Conservation (phyloP, 495 filamentous ascomycete species). For the Aspergillus avenaceus region DNA sequence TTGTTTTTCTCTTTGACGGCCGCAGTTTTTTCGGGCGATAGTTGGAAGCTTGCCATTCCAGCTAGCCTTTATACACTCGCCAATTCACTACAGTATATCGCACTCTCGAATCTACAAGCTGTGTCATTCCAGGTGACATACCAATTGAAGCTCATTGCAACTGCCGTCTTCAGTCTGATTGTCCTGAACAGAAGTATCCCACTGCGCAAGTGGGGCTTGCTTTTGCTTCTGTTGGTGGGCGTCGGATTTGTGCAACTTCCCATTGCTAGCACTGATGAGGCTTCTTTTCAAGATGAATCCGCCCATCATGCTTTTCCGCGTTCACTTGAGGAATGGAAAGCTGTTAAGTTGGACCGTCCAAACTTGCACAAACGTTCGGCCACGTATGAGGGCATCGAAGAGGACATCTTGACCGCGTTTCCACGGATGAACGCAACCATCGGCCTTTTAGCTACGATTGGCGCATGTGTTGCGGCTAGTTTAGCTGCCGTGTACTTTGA, state of each 20-base stretch:
- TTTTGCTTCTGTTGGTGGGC: conserved; percentile 76
- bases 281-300: conserved; percentile 48
- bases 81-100: conserved; percentile 88
- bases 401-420: conserved; percentile 62
- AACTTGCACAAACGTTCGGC: conserved; percentile 71
- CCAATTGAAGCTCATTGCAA: conserved; percentile 89
- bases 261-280: conserved; percentile 39
- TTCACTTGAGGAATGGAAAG: conserved; percentile 57
- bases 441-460: conserved; percentile 73
- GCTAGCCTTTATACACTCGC: conserved; percentile 85
- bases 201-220: conserved; percentile 68
- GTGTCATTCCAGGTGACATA: conserved; percentile 90
- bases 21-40: conserved; percentile 84
- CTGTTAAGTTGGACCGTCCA: conserved; percentile 35
- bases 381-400: conserved; percentile 88
- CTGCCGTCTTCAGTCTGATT: conserved; percentile 80
- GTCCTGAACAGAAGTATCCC: conserved; percentile 69
- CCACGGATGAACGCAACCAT: conserved; percentile 69
- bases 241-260: conserved; percentile 88
- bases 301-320: conserved; percentile 64
- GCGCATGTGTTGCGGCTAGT: conserved; percentile 74
- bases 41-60: conserved; percentile 93
- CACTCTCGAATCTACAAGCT: conserved; percentile 83
- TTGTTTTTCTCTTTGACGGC: conserved; percentile 75
- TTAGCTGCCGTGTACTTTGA: conserved; percentile 90